phyloP scores from a whole-genome alignment of 768 basidiomycete species.

The Neoboletus subvelutipes region DNA sequence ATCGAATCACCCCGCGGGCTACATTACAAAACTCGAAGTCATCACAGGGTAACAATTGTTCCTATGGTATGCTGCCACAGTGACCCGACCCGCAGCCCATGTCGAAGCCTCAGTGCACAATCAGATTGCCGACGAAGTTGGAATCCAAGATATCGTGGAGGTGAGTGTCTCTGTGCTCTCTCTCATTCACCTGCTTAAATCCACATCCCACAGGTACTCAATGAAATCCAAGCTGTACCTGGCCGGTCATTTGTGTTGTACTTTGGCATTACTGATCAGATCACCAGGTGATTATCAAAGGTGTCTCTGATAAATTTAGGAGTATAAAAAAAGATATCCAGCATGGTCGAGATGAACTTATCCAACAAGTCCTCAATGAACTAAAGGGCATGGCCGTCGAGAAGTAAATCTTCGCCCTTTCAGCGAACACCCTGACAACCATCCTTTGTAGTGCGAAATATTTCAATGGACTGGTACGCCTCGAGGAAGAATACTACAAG shows the following conservation, averaged over 20 bases:
- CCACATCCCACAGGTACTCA: slow-evolving; percentile 40
- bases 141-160: slow-evolving; percentile 40
- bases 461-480: slow-evolving; percentile 53
- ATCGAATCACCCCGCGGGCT: slow-evolving; percentile 3
- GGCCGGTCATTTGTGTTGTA: not conserved
- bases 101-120: not conserved
- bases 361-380: slow-evolving; percentile 44
- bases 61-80: not conserved
- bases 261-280: slow-evolving; percentile 14
- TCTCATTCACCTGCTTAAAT: not conserved
- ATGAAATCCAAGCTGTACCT: slow-evolving; percentile 48
- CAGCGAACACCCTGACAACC: slow-evolving; percentile 2
- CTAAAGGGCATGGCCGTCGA: slow-evolving; percentile 42
- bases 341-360: slow-evolving; percentile 44
- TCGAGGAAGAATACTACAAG: slow-evolving; percentile 53
- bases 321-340: slow-evolving; percentile 47
- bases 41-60: slow-evolving; percentile 6
- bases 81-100: not conserved
- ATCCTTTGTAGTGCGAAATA: slow-evolving; percentile 41
- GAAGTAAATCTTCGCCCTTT: slow-evolving; percentile 18
- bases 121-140: slow-evolving; percentile 8
- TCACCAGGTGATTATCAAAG: slow-evolving; percentile 47
- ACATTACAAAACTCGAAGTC: slow-evolving; percentile 3
- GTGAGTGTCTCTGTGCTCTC: slow-evolving; percentile 30
- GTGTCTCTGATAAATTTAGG: slow-evolving; percentile 48